Evolutionary conservation across 768 basidiomycete genomes (phyloP), one percentile per base, ranked within the genome.

Genomic region (Neoboletus brunneissimus): DNA sequence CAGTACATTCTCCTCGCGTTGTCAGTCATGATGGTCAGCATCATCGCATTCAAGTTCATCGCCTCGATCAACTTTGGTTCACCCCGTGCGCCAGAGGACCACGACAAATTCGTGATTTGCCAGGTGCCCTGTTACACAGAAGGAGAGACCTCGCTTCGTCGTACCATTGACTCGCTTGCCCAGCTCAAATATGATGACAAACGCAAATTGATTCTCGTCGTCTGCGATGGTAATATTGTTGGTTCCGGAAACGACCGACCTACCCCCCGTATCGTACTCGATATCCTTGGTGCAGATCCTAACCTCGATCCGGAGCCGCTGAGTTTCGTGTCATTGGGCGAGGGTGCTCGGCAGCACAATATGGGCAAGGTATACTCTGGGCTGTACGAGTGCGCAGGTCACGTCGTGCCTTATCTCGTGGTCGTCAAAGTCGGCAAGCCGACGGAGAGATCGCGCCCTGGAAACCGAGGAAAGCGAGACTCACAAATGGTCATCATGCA

Each of bases 51-150:
- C 87, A 98, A 96, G 75, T 96, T 96, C 77, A 75, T 97, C 58
- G 91, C 92, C 2, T 93, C 92, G 0, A 79, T 96, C 71, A 88
- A 91, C 73, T 92, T 97, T 68, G 83, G 84, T 46, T 75, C 87
- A 4, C 71, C 84, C 18, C 84, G 92, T 54, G 89, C 90, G 7
- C 94, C 94, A 0, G 94, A 96, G 73, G 90, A 94, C 64, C 93
- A 94, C 68, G 94, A 97, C 77, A 96, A 97, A 74, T 96, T 97
- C 63, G 89, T 97, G 60, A 92, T 96, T 64, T 98, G 95, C 70
- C 96, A 98, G 67, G 94, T 98, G 0, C 96, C 96, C 29, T 98
- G 96, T 81, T 98, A 98, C 70, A 98, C 96, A 3, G 96, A 98
- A 79, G 96, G 94, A 60, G 89, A 94, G 59, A 70, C 77, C 15